phyloP scores from a whole-genome alignment of 2,329 filamentous ascomycete species.

The Rosellinia necatrix region DNA sequence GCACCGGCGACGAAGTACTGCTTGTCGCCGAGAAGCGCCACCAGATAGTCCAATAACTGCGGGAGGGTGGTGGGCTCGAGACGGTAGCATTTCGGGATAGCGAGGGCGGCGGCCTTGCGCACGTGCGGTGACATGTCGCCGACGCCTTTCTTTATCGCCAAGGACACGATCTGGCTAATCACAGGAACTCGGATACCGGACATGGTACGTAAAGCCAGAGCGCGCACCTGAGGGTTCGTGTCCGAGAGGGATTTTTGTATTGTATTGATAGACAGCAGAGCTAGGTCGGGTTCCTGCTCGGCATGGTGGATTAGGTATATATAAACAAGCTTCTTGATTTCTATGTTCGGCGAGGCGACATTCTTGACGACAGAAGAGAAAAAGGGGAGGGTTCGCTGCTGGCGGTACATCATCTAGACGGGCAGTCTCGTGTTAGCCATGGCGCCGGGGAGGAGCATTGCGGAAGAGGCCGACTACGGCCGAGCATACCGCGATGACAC shows the following conservation, averaged over 20 bases:
- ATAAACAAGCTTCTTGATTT: constrained; percentile 98
- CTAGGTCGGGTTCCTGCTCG: constrained; percentile 93
- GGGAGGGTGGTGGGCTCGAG: constrained; percentile 85
- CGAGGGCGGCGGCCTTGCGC: constrained; percentile 86
- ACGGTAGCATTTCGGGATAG: constrained; percentile 94
- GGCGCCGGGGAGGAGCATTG: not conserved
- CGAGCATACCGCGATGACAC: constrained; percentile 78
- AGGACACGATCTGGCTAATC: constrained; percentile 94
- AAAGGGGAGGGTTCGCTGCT: constrained; percentile 85
- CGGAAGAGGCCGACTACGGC: constrained; percentile 12
- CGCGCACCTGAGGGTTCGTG: constrained; percentile 84
- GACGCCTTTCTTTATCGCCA: constrained; percentile 92
- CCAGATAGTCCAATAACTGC: constrained; percentile 81
- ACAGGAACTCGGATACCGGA: constrained; percentile 95
- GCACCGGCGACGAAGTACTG: constrained; percentile 97
- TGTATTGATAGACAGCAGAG: constrained; percentile 95
- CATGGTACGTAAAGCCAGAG: constrained; percentile 94
- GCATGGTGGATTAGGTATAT: constrained; percentile 97
- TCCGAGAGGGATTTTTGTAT: constrained; percentile 98
- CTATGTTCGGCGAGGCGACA: constrained; percentile 88
- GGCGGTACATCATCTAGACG: constrained; percentile 95
- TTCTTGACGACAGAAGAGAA: constrained; percentile 99
- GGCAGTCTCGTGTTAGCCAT: constrained; percentile 24
- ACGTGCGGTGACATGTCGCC: constrained; percentile 96
- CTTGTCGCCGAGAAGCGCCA: constrained; percentile 79